Conservation (phyloP, 164 flowering plant genomes). For the Litsea cubeba region DNA sequence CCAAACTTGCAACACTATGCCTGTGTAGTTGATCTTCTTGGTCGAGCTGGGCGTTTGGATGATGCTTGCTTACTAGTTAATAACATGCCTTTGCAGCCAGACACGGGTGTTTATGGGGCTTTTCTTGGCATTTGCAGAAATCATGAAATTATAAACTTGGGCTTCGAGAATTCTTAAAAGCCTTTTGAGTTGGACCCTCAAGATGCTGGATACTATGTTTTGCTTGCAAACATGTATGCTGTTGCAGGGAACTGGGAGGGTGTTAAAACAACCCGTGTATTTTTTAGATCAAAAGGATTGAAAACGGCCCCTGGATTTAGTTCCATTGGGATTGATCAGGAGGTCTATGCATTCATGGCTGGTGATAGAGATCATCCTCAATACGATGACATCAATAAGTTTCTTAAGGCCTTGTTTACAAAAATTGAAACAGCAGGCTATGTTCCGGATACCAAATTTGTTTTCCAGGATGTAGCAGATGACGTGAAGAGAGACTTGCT, state of each 20-base stretch:
- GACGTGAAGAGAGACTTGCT: constrained; percentile 24
- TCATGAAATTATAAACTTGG: constrained; percentile 28
- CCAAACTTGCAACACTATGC: constrained; percentile 37
- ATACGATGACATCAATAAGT: constrained; percentile 12
- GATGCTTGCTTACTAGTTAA: constrained; percentile 30
- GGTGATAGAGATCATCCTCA: constrained; percentile 22
- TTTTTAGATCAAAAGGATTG: constrained; percentile 28
- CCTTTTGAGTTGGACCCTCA: constrained; percentile 28
- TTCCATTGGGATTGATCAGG: constrained; percentile 26
- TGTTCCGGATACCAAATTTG: constrained; percentile 18
- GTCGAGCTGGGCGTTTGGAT: constrained; percentile 36
- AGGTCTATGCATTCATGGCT: constrained; percentile 19
- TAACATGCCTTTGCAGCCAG: constrained; percentile 28
- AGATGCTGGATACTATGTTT: constrained; percentile 33
- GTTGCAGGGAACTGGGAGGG: constrained; percentile 31
- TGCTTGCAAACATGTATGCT: constrained; percentile 38
- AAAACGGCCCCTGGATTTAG: constrained; percentile 39
- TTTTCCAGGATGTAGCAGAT: constrained; percentile 24
- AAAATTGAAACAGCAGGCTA: constrained; percentile 28
- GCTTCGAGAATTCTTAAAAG: constrained; percentile 19
- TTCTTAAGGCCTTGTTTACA: constrained; percentile 14
- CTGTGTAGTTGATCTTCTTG: constrained; percentile 40
- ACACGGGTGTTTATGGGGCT: constrained; percentile 26
- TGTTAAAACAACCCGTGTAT: constrained; percentile 17
- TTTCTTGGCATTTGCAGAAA: constrained; percentile 39